Evolutionary conservation across 257 asterid species (phyloP), one percentile per base, ranked within the genome.

Genomic region (Parsonsia alboflavescens): DNA sequence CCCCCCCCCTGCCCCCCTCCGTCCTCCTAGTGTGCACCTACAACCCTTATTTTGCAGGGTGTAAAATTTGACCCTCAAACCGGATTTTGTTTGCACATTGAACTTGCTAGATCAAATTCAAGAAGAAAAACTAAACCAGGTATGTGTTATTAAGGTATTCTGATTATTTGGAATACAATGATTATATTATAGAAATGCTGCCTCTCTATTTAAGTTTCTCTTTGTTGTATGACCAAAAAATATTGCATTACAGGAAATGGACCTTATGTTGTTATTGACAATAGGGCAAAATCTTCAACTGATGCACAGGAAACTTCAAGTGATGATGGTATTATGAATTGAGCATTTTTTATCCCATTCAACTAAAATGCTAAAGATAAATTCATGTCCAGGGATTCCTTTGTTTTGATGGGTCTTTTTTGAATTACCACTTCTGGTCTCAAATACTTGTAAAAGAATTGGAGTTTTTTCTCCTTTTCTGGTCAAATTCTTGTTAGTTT

Each of bases 41-140:
- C 49, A 57, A 26, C 19, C 33, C 48, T 26, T 70, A 21, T 62
- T 68, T 63, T 70, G 45, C 78, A 94, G 97, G 97, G 97, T 80
- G 89, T 87, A 50, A 92, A 89, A 77, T 92, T 92, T 84, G 98
- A 94, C 79, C 98, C 98, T 73, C 97, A 94, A 84, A 84, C 91
- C 76, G 96, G 97, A 75, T 89, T 92, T 73, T 86, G 88, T 66
- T 85, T 94, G 89, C 97, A 95, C 83, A 89, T 92, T 64, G 98
- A 94, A 82, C 85, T 91, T n/a, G 99, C 99, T 11, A 90, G 99
- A 87, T 86, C 97, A 74, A 95, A 95, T 84, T 95, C 99, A 44
- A 92, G 92, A 86, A 89, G 97, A 83, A 85, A 83, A 83, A 83
- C 75, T 78, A 88, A 83, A 83, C 99, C 93, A 65, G 98, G 99